A percentile compares a stretch with the other conserved stretches of the same genome.
Conservation (phyloP, 768 basidiomycete species). For the Suillus discolor region DNA sequence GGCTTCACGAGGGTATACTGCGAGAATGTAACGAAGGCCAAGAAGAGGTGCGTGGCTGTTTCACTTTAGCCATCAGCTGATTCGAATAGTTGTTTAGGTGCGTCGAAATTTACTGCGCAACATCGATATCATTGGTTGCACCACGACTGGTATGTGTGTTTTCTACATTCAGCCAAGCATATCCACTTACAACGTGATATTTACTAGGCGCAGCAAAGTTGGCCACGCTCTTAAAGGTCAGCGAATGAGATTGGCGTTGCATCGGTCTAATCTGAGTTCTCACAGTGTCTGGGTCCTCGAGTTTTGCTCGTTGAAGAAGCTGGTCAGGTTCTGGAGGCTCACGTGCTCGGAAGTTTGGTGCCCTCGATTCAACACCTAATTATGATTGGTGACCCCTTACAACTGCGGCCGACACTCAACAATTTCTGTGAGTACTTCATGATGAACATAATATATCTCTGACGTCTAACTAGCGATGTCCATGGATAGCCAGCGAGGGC, state of each 20-base stretch:
- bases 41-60: slow-evolving; percentile 49
- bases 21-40: slow-evolving; percentile 41
- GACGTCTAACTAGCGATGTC: slow-evolving; percentile 54
- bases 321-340: slow-evolving; percentile 81
- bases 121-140: slow-evolving; percentile 72
- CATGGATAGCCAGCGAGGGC: slow-evolving; percentile 63
- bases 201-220: slow-evolving; percentile 69
- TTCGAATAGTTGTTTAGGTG: slow-evolving; percentile 37
- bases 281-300: slow-evolving; percentile 57
- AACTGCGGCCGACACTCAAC: slow-evolving; percentile 68
- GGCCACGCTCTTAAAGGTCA: slow-evolving; percentile 55
- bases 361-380: slow-evolving; percentile 73
- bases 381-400: slow-evolving; percentile 76
- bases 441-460: neutral
- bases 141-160: slow-evolving; percentile 62
- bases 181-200: neutral
- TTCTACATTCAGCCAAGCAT: neutral
- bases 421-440: slow-evolving; percentile 51
- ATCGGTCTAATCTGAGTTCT: slow-evolving; percentile 1
- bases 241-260: slow-evolving; percentile 7
- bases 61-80: neutral
- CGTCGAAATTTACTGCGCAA: slow-evolving; percentile 54
- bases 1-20: slow-evolving; percentile 43
- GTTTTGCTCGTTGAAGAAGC: slow-evolving; percentile 80
- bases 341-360: slow-evolving; percentile 66